Conservation (phyloP, 371 early-diverging fungal genomes). For the Mortierella sp. region DNA sequence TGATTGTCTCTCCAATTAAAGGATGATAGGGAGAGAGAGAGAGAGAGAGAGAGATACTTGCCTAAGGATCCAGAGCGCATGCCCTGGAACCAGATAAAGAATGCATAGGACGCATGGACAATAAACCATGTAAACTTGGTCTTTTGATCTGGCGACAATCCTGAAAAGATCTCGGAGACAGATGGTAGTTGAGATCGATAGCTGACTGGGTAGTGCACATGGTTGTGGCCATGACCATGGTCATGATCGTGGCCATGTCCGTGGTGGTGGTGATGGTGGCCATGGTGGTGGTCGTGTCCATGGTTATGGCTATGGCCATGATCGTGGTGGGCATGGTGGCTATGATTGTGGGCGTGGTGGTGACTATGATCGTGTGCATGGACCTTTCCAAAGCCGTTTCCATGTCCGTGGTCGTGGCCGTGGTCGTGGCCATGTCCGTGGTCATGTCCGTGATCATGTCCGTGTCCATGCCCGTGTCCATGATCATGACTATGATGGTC, state of each 20-base stretch:
- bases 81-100: constrained; percentile 64
- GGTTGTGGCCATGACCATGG: constrained; percentile 22
- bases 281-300: constrained; percentile 37
- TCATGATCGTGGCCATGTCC: constrained; percentile 16
- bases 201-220: constrained; percentile 45
- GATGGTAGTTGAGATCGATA: constrained; percentile 52
- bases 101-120: constrained; percentile 57
- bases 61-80: constrained; percentile 62
- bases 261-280: constrained; percentile 37
- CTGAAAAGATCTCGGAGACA: constrained; percentile 58
- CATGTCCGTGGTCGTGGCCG: constrained; percentile 30
- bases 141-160: constrained; percentile 64
- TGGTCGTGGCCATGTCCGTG: constrained; percentile 15
- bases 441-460: not conserved
- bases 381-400: too few species aligned
- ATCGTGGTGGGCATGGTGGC: constrained; percentile 40
- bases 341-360: constrained; percentile 17
- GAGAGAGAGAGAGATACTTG: constrained; percentile 24
- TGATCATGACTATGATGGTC: constrained; percentile 8
- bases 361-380: constrained; percentile 18
- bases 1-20: not conserved
- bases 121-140: constrained; percentile 71
- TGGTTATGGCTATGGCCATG: constrained; percentile 39
- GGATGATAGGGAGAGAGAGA: constrained; percentile 7
- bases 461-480: constrained; percentile 2